These are phyloP conservation scores for Elongisporangium anandrum DNA, from an alignment of 352 stramenopile species.

Conservation along the genomic window DNA sequence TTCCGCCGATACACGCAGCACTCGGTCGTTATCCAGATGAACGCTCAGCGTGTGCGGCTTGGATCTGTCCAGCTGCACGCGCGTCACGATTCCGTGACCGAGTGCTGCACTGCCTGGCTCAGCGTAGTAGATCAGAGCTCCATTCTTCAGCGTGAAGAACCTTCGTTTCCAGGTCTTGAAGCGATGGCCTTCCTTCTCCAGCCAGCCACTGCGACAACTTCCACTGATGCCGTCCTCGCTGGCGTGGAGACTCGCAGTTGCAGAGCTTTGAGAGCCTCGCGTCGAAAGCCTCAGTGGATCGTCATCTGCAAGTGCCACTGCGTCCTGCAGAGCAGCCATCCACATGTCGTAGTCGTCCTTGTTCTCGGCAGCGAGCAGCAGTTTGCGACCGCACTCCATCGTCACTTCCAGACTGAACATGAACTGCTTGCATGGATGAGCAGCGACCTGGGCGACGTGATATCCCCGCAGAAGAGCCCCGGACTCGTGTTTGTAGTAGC, in stretches of 20 bases:
- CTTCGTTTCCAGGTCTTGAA: slow-evolving; percentile 79
- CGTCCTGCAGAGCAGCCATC: slow-evolving; percentile 35
- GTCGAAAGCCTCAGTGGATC: neutral
- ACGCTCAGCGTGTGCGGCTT: slow-evolving; percentile 54
- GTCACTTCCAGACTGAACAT: slow-evolving; percentile 37
- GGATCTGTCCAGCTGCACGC: slow-evolving; percentile 32
- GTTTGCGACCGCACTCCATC: slow-evolving; percentile 33
- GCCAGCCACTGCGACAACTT: slow-evolving; percentile 43
- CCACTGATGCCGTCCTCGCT: neutral
- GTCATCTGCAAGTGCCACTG: slow-evolving; percentile 12
- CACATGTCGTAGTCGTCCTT: slow-evolving; percentile 64
- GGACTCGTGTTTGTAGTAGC: slow-evolving; percentile 73
- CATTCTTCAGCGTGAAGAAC: slow-evolving; percentile 72
- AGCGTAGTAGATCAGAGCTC: slow-evolving; percentile 68
- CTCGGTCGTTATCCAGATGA: slow-evolving; percentile 21
- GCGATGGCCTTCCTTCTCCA: slow-evolving; percentile 68
- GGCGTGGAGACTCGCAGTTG: neutral
- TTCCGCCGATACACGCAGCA: slow-evolving; percentile 28
- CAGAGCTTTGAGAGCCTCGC: neutral
- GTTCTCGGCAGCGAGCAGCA: slow-evolving; percentile 59
- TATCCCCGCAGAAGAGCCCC: slow-evolving; percentile 46
- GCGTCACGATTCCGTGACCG: slow-evolving; percentile 51
- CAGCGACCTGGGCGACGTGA: slow-evolving; percentile 28
- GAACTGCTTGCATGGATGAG: slow-evolving; percentile 22
- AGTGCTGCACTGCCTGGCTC: slow-evolving; percentile 52